phyloP scores from a whole-genome alignment of 1,284 basidiomycete genomes.

The Trichosporon faecale region DNA sequence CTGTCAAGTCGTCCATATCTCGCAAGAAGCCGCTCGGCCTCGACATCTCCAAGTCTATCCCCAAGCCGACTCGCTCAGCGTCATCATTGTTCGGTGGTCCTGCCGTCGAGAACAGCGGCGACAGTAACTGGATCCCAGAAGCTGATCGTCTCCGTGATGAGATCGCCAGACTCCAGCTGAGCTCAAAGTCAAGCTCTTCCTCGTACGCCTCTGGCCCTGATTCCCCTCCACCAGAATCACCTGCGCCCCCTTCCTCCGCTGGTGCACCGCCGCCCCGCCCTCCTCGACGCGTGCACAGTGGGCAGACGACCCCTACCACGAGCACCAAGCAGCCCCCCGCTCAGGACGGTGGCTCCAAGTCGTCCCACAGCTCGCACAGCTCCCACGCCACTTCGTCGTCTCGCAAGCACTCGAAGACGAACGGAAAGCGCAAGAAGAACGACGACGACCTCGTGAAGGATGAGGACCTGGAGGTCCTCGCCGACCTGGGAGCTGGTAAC shows the following conservation, averaged over 20 bases:
- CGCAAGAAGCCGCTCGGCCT: slow-evolving; percentile 50
- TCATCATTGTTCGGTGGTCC: slow-evolving; percentile 29
- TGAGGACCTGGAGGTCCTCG: slow-evolving; percentile 76
- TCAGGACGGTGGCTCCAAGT: slow-evolving; percentile 8
- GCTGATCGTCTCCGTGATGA: slow-evolving; percentile 52
- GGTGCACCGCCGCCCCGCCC: slow-evolving; percentile 19
- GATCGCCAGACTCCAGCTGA: slow-evolving; percentile 57
- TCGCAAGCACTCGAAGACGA: slow-evolving; percentile 30
- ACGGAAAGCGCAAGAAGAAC: slow-evolving; percentile 53
- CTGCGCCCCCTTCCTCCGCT: slow-evolving; percentile 20
- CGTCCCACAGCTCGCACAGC: slow-evolving; percentile 7
- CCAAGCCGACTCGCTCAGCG: slow-evolving; percentile 27
- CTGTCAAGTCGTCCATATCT: slow-evolving; percentile 39
- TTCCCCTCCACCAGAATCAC: slow-evolving; percentile 23
- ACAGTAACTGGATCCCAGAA: slow-evolving; percentile 48
- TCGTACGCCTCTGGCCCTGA: slow-evolving; percentile 26
- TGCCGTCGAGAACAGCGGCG: slow-evolving; percentile 24
- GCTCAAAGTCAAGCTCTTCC: slow-evolving; percentile 59
- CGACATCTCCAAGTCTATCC: slow-evolving; percentile 46
- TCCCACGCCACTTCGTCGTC: slow-evolving; percentile 8
- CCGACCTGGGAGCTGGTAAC: slow-evolving; percentile 93
- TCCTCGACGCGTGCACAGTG: slow-evolving; percentile 19
- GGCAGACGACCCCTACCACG: slow-evolving; percentile 19
- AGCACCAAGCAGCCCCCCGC: slow-evolving; percentile 10
- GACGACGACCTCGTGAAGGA: slow-evolving; percentile 71